Percentiles rank a stretch among this genome's conserved stretches.
These are phyloP conservation scores for Tolypocladium cylindrosporum DNA, from an alignment of 2,329 filamentous ascomycete species.

Conservation along the genomic window DNA sequence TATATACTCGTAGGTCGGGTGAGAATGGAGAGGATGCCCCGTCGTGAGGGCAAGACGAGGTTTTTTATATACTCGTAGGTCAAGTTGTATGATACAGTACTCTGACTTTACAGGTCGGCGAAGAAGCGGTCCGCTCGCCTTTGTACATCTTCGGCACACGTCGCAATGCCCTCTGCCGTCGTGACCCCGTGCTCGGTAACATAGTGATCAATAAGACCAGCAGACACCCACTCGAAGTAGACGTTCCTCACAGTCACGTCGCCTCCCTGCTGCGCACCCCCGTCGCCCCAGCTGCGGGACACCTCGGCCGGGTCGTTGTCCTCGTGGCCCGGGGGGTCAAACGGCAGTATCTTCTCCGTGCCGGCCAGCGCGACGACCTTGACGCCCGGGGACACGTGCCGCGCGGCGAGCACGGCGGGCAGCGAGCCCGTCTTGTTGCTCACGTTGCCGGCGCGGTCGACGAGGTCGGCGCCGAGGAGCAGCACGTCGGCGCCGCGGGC, in stretches of 20 bases:
- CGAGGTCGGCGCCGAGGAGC: constrained; percentile 54
- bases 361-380: constrained; percentile 48
- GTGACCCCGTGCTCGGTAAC: constrained; percentile 42
- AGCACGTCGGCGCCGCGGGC: constrained; percentile 43
- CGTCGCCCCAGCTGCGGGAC: constrained; percentile 2
- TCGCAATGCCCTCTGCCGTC: constrained; percentile 25
- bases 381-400: constrained; percentile 31
- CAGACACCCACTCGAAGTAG: constrained; percentile 53
- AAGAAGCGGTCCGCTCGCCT: constrained; percentile 31
- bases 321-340: constrained; percentile 30
- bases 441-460: constrained; percentile 46
- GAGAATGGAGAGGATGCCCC: neutral
- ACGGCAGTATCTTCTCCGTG: constrained; percentile 45
- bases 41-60: neutral
- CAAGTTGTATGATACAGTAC: neutral
- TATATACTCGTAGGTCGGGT: constrained; percentile 14
- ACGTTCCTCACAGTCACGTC: constrained; percentile 32
- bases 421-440: constrained; percentile 60
- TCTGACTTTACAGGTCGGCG: constrained; percentile 21
- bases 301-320: constrained; percentile 45
- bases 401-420: constrained; percentile 45
- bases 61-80: neutral
- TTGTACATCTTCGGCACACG: constrained; percentile 25
- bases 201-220: constrained; percentile 39
- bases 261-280: neutral